A percentile compares a stretch with the other conserved stretches of the same genome.
Evolutionary conservation across 202 grass and related monocot genomes (phyloP).

Genomic region (Zizania palustris): DNA sequence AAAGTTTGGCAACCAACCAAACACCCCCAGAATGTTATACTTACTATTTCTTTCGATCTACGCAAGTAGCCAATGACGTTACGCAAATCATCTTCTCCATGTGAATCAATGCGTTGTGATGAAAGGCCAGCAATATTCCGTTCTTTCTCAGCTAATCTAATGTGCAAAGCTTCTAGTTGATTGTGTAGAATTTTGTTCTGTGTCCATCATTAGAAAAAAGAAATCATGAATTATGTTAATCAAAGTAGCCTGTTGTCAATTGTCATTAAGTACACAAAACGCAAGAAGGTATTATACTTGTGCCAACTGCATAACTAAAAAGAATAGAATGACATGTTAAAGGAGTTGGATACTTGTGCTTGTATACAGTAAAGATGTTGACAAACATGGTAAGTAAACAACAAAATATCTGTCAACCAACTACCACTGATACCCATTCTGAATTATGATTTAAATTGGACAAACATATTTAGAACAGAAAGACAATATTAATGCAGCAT

Average conservation of each 20-base stretch:
- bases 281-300: slow-evolving; percentile 5
- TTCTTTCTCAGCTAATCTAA: slow-evolving; percentile 90
- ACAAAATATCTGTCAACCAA: background rate
- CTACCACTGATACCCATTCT: background rate
- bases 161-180: slow-evolving; percentile 78
- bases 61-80: slow-evolving; percentile 83
- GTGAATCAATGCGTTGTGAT: slow-evolving; percentile 54
- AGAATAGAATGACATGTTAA: background rate
- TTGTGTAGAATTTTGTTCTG: slow-evolving; percentile 94
- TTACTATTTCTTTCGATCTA: slow-evolving; percentile 97
- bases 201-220: slow-evolving; percentile 24
- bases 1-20: too few species aligned
- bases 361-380: background rate
- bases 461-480: background rate
- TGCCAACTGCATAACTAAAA: background rate
- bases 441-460: background rate
- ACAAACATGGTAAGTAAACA: slow-evolving; percentile 1
- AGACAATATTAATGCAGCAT: background rate
- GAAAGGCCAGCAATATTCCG: slow-evolving; percentile 63
- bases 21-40: slow-evolving; percentile 29
- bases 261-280: slow-evolving; percentile 5
- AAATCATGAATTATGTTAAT: slow-evolving; percentile 25
- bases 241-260: slow-evolving; percentile 1
- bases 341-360: background rate
- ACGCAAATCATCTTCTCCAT: slow-evolving; percentile 75